phyloP scores from a whole-genome alignment of 2,329 filamentous ascomycete species.

The Neocucurbitaria cava region DNA sequence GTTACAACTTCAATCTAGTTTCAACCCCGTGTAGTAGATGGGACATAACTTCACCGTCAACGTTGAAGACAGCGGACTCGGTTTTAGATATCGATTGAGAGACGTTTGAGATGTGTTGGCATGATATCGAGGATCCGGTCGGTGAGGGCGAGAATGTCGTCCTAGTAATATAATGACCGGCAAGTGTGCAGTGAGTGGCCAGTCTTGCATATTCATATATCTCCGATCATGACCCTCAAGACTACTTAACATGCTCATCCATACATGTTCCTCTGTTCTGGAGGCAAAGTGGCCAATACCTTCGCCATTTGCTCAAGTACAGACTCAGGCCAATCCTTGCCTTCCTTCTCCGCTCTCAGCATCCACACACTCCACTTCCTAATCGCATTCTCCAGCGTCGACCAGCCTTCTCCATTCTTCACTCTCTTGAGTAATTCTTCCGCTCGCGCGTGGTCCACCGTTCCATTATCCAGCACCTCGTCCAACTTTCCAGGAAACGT shows the following conservation, averaged over 20 bases:
- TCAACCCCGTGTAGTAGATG: not conserved
- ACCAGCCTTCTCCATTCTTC: slow-evolving; percentile 14
- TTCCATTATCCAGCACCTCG: slow-evolving; percentile 11
- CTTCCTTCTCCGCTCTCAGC: slow-evolving; percentile 10
- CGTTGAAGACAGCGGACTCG: slow-evolving; percentile 12
- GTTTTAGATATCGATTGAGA: slow-evolving; percentile 13
- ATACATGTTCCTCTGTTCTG: not conserved
- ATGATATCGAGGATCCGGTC: slow-evolving; percentile 14
- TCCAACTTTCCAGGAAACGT: slow-evolving; percentile 27
- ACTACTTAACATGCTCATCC: not conserved
- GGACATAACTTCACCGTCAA: not conserved
- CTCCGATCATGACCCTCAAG: not conserved
- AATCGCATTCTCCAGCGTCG: slow-evolving; percentile 12
- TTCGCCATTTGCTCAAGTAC: not conserved
- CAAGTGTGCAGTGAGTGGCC: no score
- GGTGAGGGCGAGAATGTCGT: slow-evolving; percentile 12
- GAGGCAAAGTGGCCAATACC: not conserved
- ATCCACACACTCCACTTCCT: slow-evolving; percentile 14
- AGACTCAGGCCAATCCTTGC: not conserved
- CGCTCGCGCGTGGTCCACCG: slow-evolving; percentile 10
- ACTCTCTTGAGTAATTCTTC: slow-evolving; percentile 16
- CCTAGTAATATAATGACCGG: not conserved
- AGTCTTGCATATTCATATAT: not conserved
- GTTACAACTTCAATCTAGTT: no score
- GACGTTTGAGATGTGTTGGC: slow-evolving; percentile 16